A percentile compares a stretch with the other conserved stretches of the same genome.
Conservation (phyloP, 805 yeast species). For the Saturnispora diversa region DNA sequence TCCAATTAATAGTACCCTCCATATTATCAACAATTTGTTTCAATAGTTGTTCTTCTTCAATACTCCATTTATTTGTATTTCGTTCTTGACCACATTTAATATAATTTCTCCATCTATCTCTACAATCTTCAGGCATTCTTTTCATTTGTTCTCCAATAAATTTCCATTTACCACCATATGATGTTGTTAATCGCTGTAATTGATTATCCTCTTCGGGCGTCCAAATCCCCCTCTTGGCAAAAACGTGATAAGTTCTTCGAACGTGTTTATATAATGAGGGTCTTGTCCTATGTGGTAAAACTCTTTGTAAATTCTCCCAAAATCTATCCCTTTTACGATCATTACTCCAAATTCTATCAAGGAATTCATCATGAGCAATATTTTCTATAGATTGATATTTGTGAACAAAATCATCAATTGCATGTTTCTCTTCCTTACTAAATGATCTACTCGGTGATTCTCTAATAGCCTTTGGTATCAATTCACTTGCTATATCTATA, state of each 20-base stretch:
- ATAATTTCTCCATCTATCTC: conserved; percentile 94
- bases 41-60: conserved; percentile 67
- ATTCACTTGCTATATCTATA: conserved; percentile 18
- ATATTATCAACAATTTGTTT: conserved; percentile 38
- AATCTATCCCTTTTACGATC: conserved; percentile 81
- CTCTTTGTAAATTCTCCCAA: conserved; percentile 77
- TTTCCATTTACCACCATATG: conserved; percentile 82
- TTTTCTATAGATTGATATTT: conserved; percentile 60
- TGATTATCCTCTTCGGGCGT: conserved; percentile 68
- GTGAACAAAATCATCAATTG: conserved; percentile 63
- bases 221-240: conserved; percentile 88
- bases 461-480: conserved; percentile 38
- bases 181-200: conserved; percentile 53
- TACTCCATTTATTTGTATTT: conserved; percentile 71
- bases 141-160: conserved; percentile 70
- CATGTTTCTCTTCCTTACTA: conserved; percentile 55
- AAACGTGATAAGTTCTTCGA: conserved; percentile 79
- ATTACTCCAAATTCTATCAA: conserved; percentile 81
- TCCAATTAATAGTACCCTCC: conserved; percentile 57
- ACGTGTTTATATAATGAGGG: conserved; percentile 92
- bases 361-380: conserved; percentile 58
- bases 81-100: conserved; percentile 82
- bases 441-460: conserved; percentile 39
- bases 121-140: conserved; percentile 96
- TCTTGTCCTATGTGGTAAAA: conserved; percentile 76